These are phyloP conservation scores for Diutina mesorugosa DNA, from an alignment of 1,139 yeast species.

Conservation along the genomic window DNA sequence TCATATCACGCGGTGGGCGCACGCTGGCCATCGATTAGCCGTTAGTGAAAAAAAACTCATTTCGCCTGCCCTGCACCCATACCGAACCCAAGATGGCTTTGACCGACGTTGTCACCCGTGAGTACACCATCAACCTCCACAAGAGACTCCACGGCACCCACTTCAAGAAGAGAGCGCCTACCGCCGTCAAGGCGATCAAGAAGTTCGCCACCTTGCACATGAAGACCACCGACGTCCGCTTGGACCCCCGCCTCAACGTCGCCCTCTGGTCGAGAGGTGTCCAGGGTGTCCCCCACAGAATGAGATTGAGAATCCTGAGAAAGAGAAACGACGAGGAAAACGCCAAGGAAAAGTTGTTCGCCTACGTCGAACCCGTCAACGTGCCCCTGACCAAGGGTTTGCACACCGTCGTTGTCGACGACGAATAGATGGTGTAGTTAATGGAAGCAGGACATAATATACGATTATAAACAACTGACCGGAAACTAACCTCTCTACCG, in stretches of 20 bases:
- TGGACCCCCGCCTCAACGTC: slow-evolving; percentile 97
- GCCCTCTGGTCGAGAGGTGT: slow-evolving; percentile 99
- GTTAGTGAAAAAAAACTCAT: background rate
- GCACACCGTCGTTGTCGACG: slow-evolving; percentile 94
- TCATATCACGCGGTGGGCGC: background rate
- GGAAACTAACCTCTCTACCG: too few species aligned
- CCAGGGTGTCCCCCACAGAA: slow-evolving; percentile 97
- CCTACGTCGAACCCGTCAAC: slow-evolving; percentile 94
- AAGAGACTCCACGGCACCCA: slow-evolving; percentile 98
- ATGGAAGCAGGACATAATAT: background rate
- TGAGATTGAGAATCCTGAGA: slow-evolving; percentile 98
- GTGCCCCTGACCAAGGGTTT: slow-evolving; percentile 96
- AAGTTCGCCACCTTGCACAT: slow-evolving; percentile 97
- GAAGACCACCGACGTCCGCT: slow-evolving; percentile 98
- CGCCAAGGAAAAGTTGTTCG: slow-evolving; percentile 96
- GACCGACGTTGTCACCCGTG: slow-evolving; percentile 99
- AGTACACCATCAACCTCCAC: slow-evolving; percentile 99
- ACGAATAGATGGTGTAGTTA: slow-evolving; percentile 32
- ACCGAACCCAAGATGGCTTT: slow-evolving; percentile 58
- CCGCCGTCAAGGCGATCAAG: slow-evolving; percentile 98
- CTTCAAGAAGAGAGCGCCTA: slow-evolving; percentile 99
- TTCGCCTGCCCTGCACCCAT: background rate
- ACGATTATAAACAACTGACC: background rate
- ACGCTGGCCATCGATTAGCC: background rate
- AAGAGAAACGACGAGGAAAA: slow-evolving; percentile 99